phyloP scores from a whole-genome alignment of 2,329 filamentous ascomycete species.

The Paraphoma sp. region DNA sequence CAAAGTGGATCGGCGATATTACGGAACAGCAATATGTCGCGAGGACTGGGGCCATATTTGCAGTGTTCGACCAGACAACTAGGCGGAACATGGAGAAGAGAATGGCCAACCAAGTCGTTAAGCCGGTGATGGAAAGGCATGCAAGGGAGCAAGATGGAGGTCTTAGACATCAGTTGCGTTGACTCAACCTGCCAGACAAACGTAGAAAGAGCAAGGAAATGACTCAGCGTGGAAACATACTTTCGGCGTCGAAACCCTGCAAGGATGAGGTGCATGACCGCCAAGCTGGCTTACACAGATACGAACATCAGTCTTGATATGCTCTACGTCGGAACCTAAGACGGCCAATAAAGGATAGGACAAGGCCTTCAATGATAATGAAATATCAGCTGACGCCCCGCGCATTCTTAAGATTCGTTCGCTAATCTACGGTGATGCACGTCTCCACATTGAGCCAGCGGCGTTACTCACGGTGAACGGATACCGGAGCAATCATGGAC shows the following conservation, averaged over 20 bases:
- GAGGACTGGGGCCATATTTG: slow-evolving; percentile 10
- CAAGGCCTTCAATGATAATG: background rate
- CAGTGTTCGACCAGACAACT: slow-evolving; percentile 1
- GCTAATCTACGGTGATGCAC: background rate
- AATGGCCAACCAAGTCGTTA: slow-evolving; percentile 7
- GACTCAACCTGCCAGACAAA: background rate
- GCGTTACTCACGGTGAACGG: background rate
- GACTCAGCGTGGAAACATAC: background rate
- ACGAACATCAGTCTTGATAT: no score
- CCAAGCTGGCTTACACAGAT: no score
- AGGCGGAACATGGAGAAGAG: slow-evolving; percentile 11
- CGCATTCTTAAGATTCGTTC: background rate
- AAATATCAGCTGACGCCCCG: background rate
- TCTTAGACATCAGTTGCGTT: no score
- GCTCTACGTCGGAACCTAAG: no score
- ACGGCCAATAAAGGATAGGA: no score
- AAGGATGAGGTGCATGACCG: no score
- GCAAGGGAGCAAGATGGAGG: background rate
- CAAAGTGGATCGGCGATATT: slow-evolving; percentile 6
- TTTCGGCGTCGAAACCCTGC: background rate
- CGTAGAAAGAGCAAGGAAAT: background rate
- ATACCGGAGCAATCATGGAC: background rate
- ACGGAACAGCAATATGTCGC: slow-evolving; percentile 6
- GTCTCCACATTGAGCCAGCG: background rate
- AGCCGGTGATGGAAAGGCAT: slow-evolving; percentile 3